Conservation (phyloP, 192 early-diverging fungal genomes). For the Chytriomyces sp. region DNA sequence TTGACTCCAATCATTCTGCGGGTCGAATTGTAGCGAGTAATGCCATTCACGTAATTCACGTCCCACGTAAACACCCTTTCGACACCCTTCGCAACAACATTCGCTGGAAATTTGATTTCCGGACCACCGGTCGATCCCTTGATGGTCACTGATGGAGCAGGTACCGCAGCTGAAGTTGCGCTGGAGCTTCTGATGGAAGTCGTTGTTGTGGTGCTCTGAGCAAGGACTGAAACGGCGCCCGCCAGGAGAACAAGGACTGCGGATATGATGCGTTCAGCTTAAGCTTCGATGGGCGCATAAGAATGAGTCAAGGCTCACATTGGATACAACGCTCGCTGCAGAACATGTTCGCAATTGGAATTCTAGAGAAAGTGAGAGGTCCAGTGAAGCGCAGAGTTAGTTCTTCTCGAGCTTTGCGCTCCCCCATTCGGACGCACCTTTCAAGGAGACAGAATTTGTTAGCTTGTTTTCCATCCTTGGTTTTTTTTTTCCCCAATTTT, state of each 20-base stretch:
- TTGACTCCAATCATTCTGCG: constrained; percentile 55
- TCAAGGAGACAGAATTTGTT: too few species aligned
- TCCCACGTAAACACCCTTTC: constrained; percentile 52
- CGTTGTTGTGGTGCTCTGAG: not conserved
- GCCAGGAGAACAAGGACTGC: too few species aligned
- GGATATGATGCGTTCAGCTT: too few species aligned
- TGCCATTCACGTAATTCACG: constrained; percentile 47
- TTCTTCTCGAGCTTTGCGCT: too few species aligned
- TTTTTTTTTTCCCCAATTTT: not conserved
- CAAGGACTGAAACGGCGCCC: not conserved
- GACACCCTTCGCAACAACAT: not conserved
- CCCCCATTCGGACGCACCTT: too few species aligned
- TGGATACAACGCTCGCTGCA: too few species aligned
- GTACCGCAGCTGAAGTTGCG: not conserved
- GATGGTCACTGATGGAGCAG: not conserved
- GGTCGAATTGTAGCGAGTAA: constrained; percentile 60
- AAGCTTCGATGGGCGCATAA: too few species aligned
- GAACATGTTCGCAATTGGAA: too few species aligned
- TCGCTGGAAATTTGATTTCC: not conserved
- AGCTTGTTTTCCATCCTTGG: too few species aligned
- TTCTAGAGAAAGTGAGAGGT: too few species aligned
- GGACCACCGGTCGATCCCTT: not conserved
- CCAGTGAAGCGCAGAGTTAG: too few species aligned
- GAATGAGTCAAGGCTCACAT: too few species aligned
- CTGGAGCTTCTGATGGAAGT: not conserved